A percentile compares a stretch with the other conserved stretches of the same genome.
These are phyloP conservation scores for Raddia distichophylla DNA, from an alignment of 176 grass and related monocot genomes.

Conservation along the genomic window DNA sequence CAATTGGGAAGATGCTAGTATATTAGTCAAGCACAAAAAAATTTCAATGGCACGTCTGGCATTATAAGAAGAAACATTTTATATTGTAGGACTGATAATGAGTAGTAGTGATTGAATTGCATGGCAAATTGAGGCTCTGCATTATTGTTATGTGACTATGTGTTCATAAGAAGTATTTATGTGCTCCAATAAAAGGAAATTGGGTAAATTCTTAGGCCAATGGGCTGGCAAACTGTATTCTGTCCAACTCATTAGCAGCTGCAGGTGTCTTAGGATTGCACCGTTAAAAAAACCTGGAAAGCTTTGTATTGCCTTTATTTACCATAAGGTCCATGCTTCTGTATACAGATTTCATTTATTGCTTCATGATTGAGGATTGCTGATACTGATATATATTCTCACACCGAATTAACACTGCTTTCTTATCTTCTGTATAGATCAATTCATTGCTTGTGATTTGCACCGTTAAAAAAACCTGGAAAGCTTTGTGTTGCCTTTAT, in stretches of 20 bases:
- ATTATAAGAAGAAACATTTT: not conserved
- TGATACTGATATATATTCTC: not conserved
- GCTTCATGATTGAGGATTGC: slow-evolving; percentile 14
- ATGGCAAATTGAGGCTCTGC: not conserved
- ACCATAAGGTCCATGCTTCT: slow-evolving; percentile 20
- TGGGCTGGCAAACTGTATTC: not conserved
- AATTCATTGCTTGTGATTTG: slow-evolving; percentile 86
- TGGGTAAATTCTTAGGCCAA: slow-evolving; percentile 3
- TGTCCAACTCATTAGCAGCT: not conserved
- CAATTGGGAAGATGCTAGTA: not conserved
- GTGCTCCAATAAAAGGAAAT: not conserved
- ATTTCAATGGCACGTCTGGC: slow-evolving; percentile 13
- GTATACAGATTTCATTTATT: slow-evolving; percentile 24
- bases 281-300: slow-evolving; percentile 21
- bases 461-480: slow-evolving; percentile 6
- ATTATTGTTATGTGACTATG: not conserved
- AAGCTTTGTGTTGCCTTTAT: not conserved
- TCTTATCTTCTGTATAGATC: slow-evolving; percentile 62
- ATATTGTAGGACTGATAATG: not conserved
- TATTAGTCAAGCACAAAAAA: not conserved
- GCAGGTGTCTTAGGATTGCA: slow-evolving; percentile 11
- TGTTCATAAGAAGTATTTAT: slow-evolving; percentile 17
- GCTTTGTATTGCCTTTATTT: not conserved
- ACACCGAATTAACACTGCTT: not conserved
- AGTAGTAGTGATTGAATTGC: slow-evolving; percentile 15